Evolutionary conservation across 805 yeast species (phyloP), one percentile per base, ranked within the genome.

Genomic region (Candida quercuum): DNA sequence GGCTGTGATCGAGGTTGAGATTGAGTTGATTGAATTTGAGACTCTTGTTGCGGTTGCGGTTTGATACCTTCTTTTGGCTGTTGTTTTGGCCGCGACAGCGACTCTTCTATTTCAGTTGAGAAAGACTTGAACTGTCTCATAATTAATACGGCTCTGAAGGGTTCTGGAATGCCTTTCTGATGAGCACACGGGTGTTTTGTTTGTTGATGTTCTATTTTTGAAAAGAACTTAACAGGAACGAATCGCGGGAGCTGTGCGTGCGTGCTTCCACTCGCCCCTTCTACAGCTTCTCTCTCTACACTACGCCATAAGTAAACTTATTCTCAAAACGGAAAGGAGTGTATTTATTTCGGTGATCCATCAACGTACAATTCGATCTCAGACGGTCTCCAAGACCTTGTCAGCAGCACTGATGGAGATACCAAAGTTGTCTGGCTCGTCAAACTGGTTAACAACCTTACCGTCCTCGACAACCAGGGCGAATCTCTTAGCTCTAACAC

Each of bases 401-500:
- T 63, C 67, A 33, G 69, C 72, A 35, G 60, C 49, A 12, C 69
- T 56, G 26, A 60, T 78, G 41, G 75, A 72, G 46, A 87, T 74
- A 11, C 88, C 75, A 30, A 81, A 76, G 62, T 77, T 78, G 57
- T 87, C 95, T 19, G 94, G 91, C 66, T 88, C 96, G 35, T 78
- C 76, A 54, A 81, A 82, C 24, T 76, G 66, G 43, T 78, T 65
- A 33, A 65, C 62, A 39, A 88, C 88, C 51, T 68, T 71, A 41
- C 94, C 95, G 48, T 87, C 76, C 44, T 84, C 81, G 13, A 86
- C 79, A 36, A 85, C 61, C 31, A 85, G 66, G 16, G 91, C 94
- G 50, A 74, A 84, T 63, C 96, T 76, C 62, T 75, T 76, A 30
- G 81, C 71, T 63, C 96, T 76, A 41, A 66, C 61, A 56, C 80